Evolutionary conservation across 768 basidiomycete species (phyloP).

Genomic region (Kondoa subrosea): DNA sequence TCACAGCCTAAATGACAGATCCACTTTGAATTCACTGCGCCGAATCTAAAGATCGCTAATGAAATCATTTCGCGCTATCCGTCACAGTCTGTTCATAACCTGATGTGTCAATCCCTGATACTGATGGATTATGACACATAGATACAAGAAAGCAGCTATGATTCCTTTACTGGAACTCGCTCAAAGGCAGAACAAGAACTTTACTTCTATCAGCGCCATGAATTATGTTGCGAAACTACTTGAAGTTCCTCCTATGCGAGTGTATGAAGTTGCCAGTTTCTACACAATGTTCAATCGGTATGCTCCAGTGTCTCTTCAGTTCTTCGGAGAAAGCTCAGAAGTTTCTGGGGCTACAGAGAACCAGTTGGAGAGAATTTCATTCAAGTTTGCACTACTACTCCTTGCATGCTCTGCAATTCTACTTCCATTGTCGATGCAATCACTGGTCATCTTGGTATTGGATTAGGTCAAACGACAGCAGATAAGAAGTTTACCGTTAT

Average conservation of each 20-base stretch:
- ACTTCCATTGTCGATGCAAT: constrained; percentile 76
- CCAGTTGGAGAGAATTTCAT: constrained; percentile 87
- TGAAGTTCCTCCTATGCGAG: constrained; percentile 92
- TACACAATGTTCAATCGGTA: constrained; percentile 99
- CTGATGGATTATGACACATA: neutral
- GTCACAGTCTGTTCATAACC: constrained; percentile 40
- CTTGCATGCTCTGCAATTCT: constrained; percentile 85
- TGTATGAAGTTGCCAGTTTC: constrained; percentile 97
- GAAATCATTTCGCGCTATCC: constrained; percentile 89
- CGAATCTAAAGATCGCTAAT: constrained; percentile 66
- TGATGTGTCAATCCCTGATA: neutral
- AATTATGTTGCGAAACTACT: constrained; percentile 88
- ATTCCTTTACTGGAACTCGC: constrained; percentile 92
- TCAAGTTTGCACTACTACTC: constrained; percentile 96
- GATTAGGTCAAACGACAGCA: constrained; percentile 64
- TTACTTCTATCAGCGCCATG: constrained; percentile 98
- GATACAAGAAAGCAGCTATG: constrained; percentile 92
- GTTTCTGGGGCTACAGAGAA: constrained; percentile 41
- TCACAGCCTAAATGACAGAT: constrained; percentile 41
- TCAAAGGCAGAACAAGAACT: constrained; percentile 94
- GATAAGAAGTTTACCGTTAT: constrained; percentile 94
- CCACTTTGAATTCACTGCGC: constrained; percentile 49
- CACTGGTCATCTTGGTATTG: constrained; percentile 52
- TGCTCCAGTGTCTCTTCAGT: constrained; percentile 29
- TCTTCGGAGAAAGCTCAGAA: neutral